These are phyloP conservation scores for Aspergillus awamori DNA, from an alignment of 2,329 filamentous ascomycete species.

Conservation along the genomic window DNA sequence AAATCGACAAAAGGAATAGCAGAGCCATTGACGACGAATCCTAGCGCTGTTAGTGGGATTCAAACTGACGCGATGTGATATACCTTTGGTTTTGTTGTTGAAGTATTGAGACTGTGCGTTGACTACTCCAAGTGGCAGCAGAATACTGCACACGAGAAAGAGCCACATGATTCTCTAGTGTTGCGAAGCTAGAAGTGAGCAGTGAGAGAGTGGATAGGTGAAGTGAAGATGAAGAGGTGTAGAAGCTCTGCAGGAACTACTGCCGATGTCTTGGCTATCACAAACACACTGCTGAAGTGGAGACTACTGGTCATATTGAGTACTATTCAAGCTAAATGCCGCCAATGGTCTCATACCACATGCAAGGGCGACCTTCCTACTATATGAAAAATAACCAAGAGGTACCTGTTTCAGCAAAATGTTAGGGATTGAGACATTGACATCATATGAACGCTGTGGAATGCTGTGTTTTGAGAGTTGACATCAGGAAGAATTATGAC, in stretches of 20 bases:
- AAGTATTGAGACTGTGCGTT: background rate
- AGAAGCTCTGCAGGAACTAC: too few relatives aligned
- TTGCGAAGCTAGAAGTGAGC: background rate
- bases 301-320: too few relatives aligned
- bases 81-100: constrained; percentile 9
- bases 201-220: background rate
- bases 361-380: background rate
- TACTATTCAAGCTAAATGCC: too few relatives aligned
- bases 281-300: too few relatives aligned
- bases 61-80: background rate
- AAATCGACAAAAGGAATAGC: constrained; percentile 69
- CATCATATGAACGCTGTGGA: background rate
- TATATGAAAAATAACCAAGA: background rate
- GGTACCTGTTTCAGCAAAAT: background rate
- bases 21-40: constrained; percentile 66
- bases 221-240: background rate
- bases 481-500: background rate
- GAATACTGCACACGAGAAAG: background rate
- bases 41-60: constrained; percentile 37
- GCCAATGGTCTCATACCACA: background rate
- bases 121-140: background rate
- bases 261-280: too few relatives aligned
- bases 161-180: constrained; percentile 10
- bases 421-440: constrained; percentile 2
- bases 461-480: background rate